A percentile compares a stretch with the other conserved stretches of the same genome.
phyloP scores from a whole-genome alignment of 257 asterid genomes.

The Solanum gracilifrons region DNA sequence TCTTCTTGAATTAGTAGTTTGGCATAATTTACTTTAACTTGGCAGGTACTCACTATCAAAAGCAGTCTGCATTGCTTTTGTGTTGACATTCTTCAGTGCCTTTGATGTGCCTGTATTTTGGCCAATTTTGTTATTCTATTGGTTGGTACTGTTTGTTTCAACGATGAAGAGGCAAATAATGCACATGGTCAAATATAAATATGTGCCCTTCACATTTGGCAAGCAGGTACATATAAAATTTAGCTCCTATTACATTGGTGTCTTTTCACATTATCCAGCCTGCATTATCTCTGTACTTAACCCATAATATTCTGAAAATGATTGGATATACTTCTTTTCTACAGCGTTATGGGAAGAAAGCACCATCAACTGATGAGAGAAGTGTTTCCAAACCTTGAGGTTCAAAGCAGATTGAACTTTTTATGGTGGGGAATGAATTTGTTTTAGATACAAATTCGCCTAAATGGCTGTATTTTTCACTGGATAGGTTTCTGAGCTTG shows the following conservation, averaged over 20 bases:
- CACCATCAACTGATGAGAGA: conserved; percentile 46
- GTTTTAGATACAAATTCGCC: conserved; percentile 10
- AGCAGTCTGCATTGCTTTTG: conserved; percentile 71
- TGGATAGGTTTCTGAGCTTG: conserved; percentile 6
- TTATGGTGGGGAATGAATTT: conserved; percentile 16
- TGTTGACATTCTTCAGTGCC: conserved; percentile 85
- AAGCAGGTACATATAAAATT: conserved; percentile 54
- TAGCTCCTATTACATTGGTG: neutral
- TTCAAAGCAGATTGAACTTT: conserved; percentile 26
- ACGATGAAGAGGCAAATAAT: conserved; percentile 98
- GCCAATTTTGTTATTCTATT: conserved; percentile 92
- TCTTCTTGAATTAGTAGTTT: neutral
- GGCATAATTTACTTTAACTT: conserved; percentile 8
- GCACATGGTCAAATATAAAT: conserved; percentile 92
- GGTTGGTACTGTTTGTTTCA: conserved; percentile 70
- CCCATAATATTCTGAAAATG: neutral
- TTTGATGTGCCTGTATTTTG: conserved; percentile 97
- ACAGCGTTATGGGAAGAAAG: conserved; percentile 92
- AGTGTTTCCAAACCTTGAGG: conserved; percentile 38
- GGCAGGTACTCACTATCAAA: conserved; percentile 80
- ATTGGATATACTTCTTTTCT: neutral
- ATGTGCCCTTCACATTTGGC: conserved; percentile 90
- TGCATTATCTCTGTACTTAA: neutral
- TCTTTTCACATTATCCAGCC: neutral
- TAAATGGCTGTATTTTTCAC: conserved; percentile 6